Base-by-base conservation (phyloP, 768 basidiomycete genomes). In the Mycena filopes region DNA sequence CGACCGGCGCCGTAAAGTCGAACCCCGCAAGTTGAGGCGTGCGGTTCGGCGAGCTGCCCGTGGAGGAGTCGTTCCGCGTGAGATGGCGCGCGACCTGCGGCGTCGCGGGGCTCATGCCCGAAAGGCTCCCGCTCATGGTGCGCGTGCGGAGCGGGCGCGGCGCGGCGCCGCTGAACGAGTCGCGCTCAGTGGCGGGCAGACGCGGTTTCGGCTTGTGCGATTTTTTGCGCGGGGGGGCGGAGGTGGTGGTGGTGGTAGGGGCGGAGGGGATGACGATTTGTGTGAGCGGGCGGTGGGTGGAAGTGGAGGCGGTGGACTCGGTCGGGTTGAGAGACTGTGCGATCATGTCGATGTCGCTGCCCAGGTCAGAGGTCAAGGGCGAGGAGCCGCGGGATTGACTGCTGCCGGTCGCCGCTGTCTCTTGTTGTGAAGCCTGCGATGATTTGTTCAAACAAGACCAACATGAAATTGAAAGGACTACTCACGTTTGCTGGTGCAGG, bases 1-100 rank as follows among this genome's bases (percentile, higher is more conserved):
- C 68, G 43, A 69, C 53, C 28, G 60, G 63, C 10, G 68, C 68
- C 4, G 68, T 69, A 29, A 69, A 69, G 60, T 69, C 68, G 43
- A 65, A 62, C 42, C 42, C 49, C 21, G 40, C 51, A 36, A 11
- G 9, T 15, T 11, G 11, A n/a, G 58, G 63, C 23, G 63, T 64
- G 43, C 46, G 38, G 55, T 66, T 61, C 2, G 68, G 64, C 4
- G 68, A 65, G 29, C 63, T 56, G 15, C 47, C 36, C 4, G 58
- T 26, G 4, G 67, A 68, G 9, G 63, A 60, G 4, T 33, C 64
- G 15, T 59, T 45, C 18, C 47, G 11, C 21, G 41, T 38, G 21
- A 28, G 41, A 4, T 56, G 42, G 26, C 51, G 59, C 18, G 65
- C 55, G 23, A 66, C 11, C 28, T 66, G 61, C 25, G 60, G 65